Base-by-base conservation (phyloP, 83 land plant genomes). In the Thuja plicata region DNA sequence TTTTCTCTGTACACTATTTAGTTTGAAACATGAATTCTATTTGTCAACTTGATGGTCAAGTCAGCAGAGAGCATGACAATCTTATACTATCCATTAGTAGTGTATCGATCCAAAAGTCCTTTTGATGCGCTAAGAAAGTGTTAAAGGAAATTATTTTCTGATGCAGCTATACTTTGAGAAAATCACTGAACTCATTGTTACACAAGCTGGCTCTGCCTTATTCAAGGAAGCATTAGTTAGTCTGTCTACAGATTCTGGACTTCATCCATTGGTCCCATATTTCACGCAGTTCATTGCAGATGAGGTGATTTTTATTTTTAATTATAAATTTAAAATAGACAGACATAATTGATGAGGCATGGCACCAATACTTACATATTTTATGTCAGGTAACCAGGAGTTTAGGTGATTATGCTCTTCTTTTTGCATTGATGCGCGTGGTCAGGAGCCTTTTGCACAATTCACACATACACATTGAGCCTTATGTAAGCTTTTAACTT, bases 201-300 rank as follows among this genome's bases (percentile, higher is more conserved):
- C 88, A 0, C 94, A 91, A 62, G 90, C 96, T 57, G 94, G 93
- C 37, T 88, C 97, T 11, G 55, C 86, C n/a, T 90, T 97, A 9
- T 92, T 97, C 24, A 95, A 92, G 79, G 93, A 95, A 92, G 97
- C 96, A 11, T 88, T 97, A 73, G 87, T 87, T 73, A 96, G 99
- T 86, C 86, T 98, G 92, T 94, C 99, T 4, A 96, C 96, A 54
- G 99, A 98, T 90, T 94, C 99, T 27, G 99, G 99, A 71, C 94
- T 98, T 50, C 99, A 98, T 89, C 99, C 99, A 27, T 92, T 98
- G 73, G 96, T 98, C 88, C 99, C 99, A 76, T 97, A 97, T 87
- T 98, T 98, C 76, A 93, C 98, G 41, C 93, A 89, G 87, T 98
- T 98, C 88, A 92, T 97, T 87, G 94, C 99, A 88, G 99, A 98